Evolutionary conservation across 2,329 filamentous ascomycete species (phyloP).

Genomic region (Penicillium freii): DNA sequence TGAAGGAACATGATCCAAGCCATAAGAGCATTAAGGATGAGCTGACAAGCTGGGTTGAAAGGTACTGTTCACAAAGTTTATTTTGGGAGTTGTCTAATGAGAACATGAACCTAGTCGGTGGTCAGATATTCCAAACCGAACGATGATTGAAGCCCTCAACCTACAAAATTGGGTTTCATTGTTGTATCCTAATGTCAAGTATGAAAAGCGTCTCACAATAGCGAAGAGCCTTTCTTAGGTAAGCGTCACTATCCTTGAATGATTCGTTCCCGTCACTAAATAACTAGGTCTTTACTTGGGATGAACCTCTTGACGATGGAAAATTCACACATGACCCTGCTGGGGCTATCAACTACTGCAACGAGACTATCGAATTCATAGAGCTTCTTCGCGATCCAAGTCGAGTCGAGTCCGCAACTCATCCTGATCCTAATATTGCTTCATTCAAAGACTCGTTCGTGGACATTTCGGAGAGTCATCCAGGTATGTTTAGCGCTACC

Average conservation of each 20-base stretch:
- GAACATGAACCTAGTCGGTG: background rate
- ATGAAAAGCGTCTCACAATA: background rate
- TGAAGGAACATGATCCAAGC: background rate
- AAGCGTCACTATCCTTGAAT: background rate
- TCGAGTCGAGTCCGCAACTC: background rate
- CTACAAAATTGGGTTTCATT: background rate
- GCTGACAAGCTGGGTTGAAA: background rate
- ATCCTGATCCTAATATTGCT: background rate
- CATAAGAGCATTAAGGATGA: background rate
- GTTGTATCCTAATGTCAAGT: background rate
- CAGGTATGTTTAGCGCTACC: background rate
- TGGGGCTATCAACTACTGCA: background rate
- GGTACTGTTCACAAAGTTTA: background rate
- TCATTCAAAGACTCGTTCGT: background rate
- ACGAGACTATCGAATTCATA: background rate
- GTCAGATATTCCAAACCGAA: background rate
- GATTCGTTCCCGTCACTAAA: background rate
- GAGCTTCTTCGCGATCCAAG: background rate
- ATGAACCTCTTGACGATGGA: background rate
- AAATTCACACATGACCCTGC: background rate
- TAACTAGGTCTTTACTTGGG: background rate
- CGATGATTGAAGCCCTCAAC: background rate
- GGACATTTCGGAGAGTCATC: background rate
- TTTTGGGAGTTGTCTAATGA: background rate
- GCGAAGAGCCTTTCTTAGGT: background rate